Conservation (phyloP, 2,329 filamentous ascomycete genomes). For the Ophiostoma himal-ulmi region DNA sequence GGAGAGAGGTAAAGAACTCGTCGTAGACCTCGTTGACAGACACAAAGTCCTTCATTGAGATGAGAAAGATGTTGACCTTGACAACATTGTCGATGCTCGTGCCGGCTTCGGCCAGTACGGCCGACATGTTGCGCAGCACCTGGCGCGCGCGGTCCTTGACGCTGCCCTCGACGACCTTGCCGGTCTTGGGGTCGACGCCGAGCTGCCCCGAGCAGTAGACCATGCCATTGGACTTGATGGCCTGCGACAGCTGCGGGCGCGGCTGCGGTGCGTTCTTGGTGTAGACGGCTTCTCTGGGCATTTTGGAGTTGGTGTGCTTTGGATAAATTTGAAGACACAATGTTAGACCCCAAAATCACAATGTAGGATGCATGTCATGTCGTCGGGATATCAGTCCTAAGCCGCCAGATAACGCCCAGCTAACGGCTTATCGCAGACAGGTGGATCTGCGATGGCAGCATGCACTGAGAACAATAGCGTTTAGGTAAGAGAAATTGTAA, state of each 20-base stretch:
- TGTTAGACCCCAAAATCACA: no score
- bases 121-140: slow-evolving; percentile 53
- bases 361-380: background rate
- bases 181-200: slow-evolving; percentile 50
- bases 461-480: background rate
- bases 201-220: slow-evolving; percentile 66
- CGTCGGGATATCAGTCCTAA: background rate
- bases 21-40: slow-evolving; percentile 53
- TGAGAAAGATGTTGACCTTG: slow-evolving; percentile 63
- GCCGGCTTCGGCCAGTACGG: slow-evolving; percentile 56
- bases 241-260: slow-evolving; percentile 54
- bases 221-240: slow-evolving; percentile 56
- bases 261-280: slow-evolving; percentile 47
- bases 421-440: background rate
- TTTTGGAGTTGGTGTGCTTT: background rate
- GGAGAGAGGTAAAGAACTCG: slow-evolving; percentile 41
- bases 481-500: background rate
- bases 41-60: slow-evolving; percentile 59
- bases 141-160: slow-evolving; percentile 49
- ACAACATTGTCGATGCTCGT: slow-evolving; percentile 55
- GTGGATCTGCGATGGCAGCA: background rate
- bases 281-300: slow-evolving; percentile 33
- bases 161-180: slow-evolving; percentile 50
- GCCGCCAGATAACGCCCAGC: background rate
- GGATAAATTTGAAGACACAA: background rate